Evolutionary conservation across 495 filamentous ascomycete genomes (phyloP), one percentile per base, ranked within the genome.

Genomic region (Podospora anserina): DNA sequence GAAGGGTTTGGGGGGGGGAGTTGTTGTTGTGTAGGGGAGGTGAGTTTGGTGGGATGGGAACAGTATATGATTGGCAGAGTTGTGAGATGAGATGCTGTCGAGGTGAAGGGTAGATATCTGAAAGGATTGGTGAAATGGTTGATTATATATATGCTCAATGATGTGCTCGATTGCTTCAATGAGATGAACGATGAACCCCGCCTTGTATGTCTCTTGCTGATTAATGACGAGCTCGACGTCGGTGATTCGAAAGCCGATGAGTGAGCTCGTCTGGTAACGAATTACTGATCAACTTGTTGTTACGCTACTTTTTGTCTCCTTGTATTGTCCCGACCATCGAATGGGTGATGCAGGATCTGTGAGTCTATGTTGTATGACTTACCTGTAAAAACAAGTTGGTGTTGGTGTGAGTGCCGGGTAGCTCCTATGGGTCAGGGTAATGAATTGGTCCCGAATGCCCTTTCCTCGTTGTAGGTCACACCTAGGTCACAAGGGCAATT

Each of bases 111-210:
- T 4, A 26, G 23, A 56, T 49, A 49, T 49, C 19, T 58, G 18
- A 23, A 58, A 7, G 55, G 55, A 13, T 49, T 11, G 2, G 13
- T 49, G 39, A 11, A 11, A 49, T 11, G 1, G 39, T 61, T 61
- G 20, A 28, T 61, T 61, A 32, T 27, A n/a, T 26, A 62, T 56
- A n/a, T 7, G 26, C 23, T 60, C 55, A 30, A 67, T 61, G 65
- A 67, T 54, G 66, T 67, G 66, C 60, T 67, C 39, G 66, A 28
- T 20, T 32, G 19, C 59, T 62, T 32, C 30, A 18, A 67, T 67
- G 66, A 62, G 68, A 69, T 59, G 26, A 30, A 55, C 16, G 23
- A 69, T 55, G 55, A 58, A 70, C 68, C 68, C 68, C 68, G 68
- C 64, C 49, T 5, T 44, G 13, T 61, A 26, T 28, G 27, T n/a